Percentiles rank a stretch among this genome's conserved stretches.
phyloP scores from a whole-genome alignment of 495 filamentous ascomycete species.

The Umbilicaria muhlenbergii region DNA sequence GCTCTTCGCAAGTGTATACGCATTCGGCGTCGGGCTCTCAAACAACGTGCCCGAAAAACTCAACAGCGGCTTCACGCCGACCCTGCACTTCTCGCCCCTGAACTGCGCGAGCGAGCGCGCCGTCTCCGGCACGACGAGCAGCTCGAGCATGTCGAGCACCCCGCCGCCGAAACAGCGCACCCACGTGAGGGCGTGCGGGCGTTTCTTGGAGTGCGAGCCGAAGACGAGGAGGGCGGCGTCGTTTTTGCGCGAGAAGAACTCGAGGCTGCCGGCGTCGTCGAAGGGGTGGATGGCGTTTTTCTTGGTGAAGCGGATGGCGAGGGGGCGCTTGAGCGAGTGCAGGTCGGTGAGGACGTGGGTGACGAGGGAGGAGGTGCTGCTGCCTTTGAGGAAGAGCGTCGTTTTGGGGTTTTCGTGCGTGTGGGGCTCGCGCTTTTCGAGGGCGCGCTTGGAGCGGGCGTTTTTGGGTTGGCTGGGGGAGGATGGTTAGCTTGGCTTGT shows the following conservation, averaged over 20 bases:
- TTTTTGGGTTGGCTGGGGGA: slow-evolving; percentile 69
- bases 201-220: slow-evolving; percentile 76
- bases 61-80: slow-evolving; percentile 78
- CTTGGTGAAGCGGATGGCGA: slow-evolving; percentile 79
- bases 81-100: slow-evolving; percentile 63
- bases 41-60: slow-evolving; percentile 73
- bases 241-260: slow-evolving; percentile 93
- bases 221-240: slow-evolving; percentile 72
- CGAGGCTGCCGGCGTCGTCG: slow-evolving; percentile 69
- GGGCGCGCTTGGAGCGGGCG: slow-evolving; percentile 81
- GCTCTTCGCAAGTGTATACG: slow-evolving; percentile 71
- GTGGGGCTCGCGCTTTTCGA: slow-evolving; percentile 86
- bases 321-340: slow-evolving; percentile 60
- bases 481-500: slow-evolving; percentile 1
- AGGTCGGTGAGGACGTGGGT: slow-evolving; percentile 73
- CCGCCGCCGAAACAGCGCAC: slow-evolving; percentile 66
- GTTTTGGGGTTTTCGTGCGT: slow-evolving; percentile 72
- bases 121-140: slow-evolving; percentile 53
- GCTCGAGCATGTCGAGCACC: slow-evolving; percentile 85
- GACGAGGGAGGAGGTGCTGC: slow-evolving; percentile 59
- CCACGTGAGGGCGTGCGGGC: slow-evolving; percentile 78
- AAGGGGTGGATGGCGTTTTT: slow-evolving; percentile 92
- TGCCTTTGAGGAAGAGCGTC: slow-evolving; percentile 72
- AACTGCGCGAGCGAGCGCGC: slow-evolving; percentile 58
- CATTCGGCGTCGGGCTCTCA: slow-evolving; percentile 55